Evolutionary conservation across 2,329 filamentous ascomycete genomes (phyloP).

Genomic region (Didymella pomorum): DNA sequence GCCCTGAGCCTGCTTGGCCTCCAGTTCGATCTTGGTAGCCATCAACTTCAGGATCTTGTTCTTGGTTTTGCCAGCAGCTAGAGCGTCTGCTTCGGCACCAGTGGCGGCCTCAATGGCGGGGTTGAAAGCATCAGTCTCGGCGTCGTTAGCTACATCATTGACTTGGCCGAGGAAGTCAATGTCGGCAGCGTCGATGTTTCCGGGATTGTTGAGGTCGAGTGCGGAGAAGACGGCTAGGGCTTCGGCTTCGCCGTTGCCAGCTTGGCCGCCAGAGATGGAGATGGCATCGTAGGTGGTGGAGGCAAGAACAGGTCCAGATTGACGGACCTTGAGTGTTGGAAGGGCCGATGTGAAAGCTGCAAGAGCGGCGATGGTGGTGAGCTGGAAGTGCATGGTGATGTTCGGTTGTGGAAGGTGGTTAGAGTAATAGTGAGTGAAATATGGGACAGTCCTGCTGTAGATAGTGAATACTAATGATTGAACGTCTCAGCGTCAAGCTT

Average conservation of each 20-base stretch:
- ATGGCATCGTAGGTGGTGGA: slow-evolving; percentile 52
- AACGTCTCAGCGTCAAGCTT: slow-evolving; percentile 43
- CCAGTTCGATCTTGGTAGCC: slow-evolving; percentile 60
- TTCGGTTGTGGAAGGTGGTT: background rate
- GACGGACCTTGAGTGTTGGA: slow-evolving; percentile 34
- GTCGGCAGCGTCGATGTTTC: slow-evolving; percentile 58
- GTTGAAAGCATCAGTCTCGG: slow-evolving; percentile 64
- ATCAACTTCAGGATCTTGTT: slow-evolving; percentile 68
- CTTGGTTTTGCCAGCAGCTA: slow-evolving; percentile 65
- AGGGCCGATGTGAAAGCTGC: slow-evolving; percentile 37
- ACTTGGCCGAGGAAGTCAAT: slow-evolving; percentile 62
- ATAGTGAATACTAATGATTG: slow-evolving; percentile 15
- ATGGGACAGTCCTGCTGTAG: slow-evolving; percentile 40
- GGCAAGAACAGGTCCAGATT: slow-evolving; percentile 36
- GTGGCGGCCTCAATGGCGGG: slow-evolving; percentile 60
- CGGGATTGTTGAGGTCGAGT: slow-evolving; percentile 57
- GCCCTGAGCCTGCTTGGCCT: slow-evolving; percentile 63
- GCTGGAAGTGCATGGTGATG: slow-evolving; percentile 42
- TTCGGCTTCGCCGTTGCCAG: slow-evolving; percentile 63
- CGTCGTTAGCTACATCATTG: slow-evolving; percentile 62
- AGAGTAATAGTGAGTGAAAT: slow-evolving; percentile 4
- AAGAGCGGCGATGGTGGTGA: slow-evolving; percentile 38
- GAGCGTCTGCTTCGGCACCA: slow-evolving; percentile 53
- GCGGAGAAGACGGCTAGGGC: slow-evolving; percentile 64
- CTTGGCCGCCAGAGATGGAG: slow-evolving; percentile 61